Evolutionary conservation across 768 basidiomycete genomes (phyloP).

Genomic region (Mycena capillaripes): DNA sequence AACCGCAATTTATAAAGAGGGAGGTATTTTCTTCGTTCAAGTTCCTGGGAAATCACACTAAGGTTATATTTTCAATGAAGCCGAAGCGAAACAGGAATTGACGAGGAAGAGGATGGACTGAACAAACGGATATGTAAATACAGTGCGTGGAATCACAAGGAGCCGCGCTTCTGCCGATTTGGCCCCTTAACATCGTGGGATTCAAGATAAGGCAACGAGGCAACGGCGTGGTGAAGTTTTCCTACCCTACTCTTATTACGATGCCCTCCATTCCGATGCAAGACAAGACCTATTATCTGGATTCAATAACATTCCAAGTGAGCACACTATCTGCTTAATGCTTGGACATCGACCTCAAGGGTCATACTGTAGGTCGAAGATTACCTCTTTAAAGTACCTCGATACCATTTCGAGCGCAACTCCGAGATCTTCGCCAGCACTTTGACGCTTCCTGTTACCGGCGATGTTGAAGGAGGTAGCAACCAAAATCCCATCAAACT

Average conservation of each 20-base stretch:
- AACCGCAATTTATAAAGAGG: too few relatives aligned
- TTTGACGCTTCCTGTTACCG: conserved; percentile 46
- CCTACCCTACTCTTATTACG: background rate
- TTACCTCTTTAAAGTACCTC: conserved; percentile 54
- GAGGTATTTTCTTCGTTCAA: too few relatives aligned
- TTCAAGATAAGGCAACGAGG: background rate
- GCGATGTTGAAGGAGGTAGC: conserved; percentile 40
- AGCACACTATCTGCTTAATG: background rate
- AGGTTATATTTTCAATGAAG: too few relatives aligned
- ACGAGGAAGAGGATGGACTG: too few relatives aligned
- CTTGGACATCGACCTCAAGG: background rate
- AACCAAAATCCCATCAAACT: conserved; percentile 46
- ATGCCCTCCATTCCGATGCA: background rate
- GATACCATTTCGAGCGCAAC: conserved; percentile 46
- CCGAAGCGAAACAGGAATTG: too few relatives aligned
- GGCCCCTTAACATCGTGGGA: too few relatives aligned
- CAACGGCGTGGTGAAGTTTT: background rate
- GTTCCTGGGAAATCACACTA: too few relatives aligned
- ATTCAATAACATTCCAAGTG: conserved; percentile 10
- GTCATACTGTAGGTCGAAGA: conserved; percentile 49
- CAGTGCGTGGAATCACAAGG: too few relatives aligned
- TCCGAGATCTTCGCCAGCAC: conserved; percentile 51
- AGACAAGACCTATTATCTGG: conserved; percentile 23
- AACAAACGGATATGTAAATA: too few relatives aligned
- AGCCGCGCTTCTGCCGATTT: too few relatives aligned